Percentiles rank a stretch among this genome's conserved stretches.
phyloP scores from a whole-genome alignment of 345 rosid genomes.

The Dimocarpus longan region DNA sequence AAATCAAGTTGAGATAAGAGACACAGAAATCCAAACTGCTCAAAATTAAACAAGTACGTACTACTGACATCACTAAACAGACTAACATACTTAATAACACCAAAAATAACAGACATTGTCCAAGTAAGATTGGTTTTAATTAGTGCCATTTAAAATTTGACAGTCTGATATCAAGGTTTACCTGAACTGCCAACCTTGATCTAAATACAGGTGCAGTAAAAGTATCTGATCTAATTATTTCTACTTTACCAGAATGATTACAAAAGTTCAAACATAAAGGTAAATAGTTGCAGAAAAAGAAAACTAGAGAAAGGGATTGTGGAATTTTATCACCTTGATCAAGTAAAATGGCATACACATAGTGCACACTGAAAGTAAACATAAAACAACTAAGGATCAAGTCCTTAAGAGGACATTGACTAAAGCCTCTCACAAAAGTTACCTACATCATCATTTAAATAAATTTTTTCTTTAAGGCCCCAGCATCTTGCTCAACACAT shows the following conservation, averaged over 20 bases:
- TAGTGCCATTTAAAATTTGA: neutral
- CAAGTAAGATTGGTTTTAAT: neutral
- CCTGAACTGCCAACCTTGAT: neutral
- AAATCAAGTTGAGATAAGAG: neutral
- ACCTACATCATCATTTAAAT: neutral
- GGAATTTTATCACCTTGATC: neutral
- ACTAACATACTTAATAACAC: neutral
- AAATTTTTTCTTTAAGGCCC: neutral
- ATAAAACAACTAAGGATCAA: neutral
- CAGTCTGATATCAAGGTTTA: slow-evolving; percentile 5
- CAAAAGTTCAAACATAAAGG: neutral
- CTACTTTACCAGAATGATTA: neutral
- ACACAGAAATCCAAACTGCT: neutral
- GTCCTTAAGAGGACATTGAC: neutral
- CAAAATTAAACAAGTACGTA: neutral
- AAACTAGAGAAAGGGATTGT: neutral
- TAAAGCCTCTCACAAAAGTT: neutral
- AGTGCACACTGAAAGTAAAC: neutral
- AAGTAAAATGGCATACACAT: neutral
- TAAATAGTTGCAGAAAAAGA: neutral
- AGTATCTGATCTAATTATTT: neutral
- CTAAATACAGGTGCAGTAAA: neutral
- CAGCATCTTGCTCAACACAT: neutral
- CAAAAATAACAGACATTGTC: neutral
- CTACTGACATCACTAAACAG: neutral